Percentiles rank a stretch among this genome's conserved stretches.
phyloP scores from a whole-genome alignment of 2,329 filamentous ascomycete genomes.

The Penicillium griseofulvum region DNA sequence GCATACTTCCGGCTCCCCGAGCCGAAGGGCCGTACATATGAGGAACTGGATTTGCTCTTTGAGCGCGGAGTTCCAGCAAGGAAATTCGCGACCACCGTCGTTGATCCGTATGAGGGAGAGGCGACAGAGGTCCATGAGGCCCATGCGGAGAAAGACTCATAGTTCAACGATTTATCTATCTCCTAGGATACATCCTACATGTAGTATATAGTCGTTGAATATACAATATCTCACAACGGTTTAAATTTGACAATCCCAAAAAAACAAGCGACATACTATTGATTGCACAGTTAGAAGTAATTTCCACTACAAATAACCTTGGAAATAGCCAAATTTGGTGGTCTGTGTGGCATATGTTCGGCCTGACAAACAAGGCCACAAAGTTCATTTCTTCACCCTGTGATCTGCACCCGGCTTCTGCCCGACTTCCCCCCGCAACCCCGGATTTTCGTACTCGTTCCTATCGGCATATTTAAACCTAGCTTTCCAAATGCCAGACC shows the following conservation, averaged over 20 bases:
- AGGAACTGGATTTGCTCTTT: slow-evolving; percentile 44
- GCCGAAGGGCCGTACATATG: slow-evolving; percentile 43
- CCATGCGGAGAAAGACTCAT: neutral
- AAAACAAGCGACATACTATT: neutral
- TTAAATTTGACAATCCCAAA: neutral
- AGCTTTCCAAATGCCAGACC: neutral
- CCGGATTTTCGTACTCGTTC: neutral
- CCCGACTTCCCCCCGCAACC: slow-evolving; percentile 11
- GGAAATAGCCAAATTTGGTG: neutral
- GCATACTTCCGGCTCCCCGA: slow-evolving; percentile 47
- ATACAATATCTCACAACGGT: neutral
- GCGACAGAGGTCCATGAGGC: neutral
- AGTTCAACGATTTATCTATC: neutral
- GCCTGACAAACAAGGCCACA: slow-evolving; percentile 1
- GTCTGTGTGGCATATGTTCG: too few relatives aligned
- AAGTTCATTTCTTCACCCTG: neutral
- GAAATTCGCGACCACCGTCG: slow-evolving; percentile 36
- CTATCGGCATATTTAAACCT: neutral
- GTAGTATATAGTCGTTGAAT: neutral
- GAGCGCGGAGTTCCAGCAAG: slow-evolving; percentile 39
- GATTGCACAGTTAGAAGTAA: neutral
- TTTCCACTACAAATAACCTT: neutral
- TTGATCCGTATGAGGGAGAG: slow-evolving; percentile 29
- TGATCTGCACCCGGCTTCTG: slow-evolving; percentile 3
- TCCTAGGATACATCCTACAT: neutral